Percentiles rank a stretch among this genome's conserved stretches.
phyloP scores from a whole-genome alignment of 495 filamentous ascomycete genomes.

The Aspergillus ostianus region DNA sequence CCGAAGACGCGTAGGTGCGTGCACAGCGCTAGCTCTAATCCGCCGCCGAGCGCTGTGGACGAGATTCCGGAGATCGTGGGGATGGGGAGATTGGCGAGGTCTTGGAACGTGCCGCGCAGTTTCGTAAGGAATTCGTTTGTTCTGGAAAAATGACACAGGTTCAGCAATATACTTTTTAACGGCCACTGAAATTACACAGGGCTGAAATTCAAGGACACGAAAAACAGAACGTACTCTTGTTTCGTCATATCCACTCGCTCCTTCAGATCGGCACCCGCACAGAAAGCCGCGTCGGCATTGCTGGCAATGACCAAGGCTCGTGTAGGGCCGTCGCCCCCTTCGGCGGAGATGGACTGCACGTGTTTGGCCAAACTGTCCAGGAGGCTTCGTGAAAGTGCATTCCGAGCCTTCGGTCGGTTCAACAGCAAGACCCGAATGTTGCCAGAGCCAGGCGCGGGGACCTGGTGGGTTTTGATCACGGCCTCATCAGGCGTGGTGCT shows the following conservation, averaged over 20 bases:
- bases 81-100: slow-evolving; percentile 69
- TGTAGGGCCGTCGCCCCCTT: slow-evolving; percentile 64
- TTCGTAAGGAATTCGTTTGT: slow-evolving; percentile 70
- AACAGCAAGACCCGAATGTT: slow-evolving; percentile 85
- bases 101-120: slow-evolving; percentile 69
- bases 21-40: slow-evolving; percentile 83
- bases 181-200: not conserved
- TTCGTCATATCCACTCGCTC: slow-evolving; percentile 72
- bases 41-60: slow-evolving; percentile 82
- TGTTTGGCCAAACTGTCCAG: slow-evolving; percentile 67
- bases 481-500: slow-evolving; percentile 40
- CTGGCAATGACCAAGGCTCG: slow-evolving; percentile 77
- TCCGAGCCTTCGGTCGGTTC: slow-evolving; percentile 78
- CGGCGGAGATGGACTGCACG: slow-evolving; percentile 63
- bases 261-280: slow-evolving; percentile 92
- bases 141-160: slow-evolving; percentile 37
- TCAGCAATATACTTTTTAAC: no score
- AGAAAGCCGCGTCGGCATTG: slow-evolving; percentile 78
- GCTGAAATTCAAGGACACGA: not conserved
- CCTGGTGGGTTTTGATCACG: slow-evolving; percentile 64
- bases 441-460: slow-evolving; percentile 78
- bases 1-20: slow-evolving; percentile 83
- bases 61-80: slow-evolving; percentile 86
- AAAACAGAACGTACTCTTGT: slow-evolving; percentile 54
- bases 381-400: slow-evolving; percentile 81